Base-by-base conservation (phyloP, 1,284 basidiomycete species). In the Malassezia japonica region DNA sequence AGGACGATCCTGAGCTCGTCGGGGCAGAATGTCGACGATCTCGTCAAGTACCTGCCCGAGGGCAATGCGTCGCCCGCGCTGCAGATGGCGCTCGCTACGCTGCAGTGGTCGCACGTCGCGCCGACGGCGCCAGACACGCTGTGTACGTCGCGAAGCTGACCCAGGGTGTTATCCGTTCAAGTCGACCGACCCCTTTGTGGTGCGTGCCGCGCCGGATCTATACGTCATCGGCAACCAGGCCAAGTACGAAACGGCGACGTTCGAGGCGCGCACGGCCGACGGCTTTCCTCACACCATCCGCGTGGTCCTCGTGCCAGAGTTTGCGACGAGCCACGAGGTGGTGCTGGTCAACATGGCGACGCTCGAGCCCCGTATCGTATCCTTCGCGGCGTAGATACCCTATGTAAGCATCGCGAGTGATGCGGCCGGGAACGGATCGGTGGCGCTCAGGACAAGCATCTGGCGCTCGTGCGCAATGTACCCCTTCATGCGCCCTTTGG, bases 121-220 rank as follows among this genome's bases (percentile, higher is more conserved):
- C 94, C 94, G 0, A 98, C 92, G 1, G 90, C 92, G 12, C 94
- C 94, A 12, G 94, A 99, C 74, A 99, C 94, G 1, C 79, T 99
- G 1, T 96, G 40, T 42, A 42, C 31, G 40, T 79, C 1, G n/a
- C 12, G 31, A 40, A n/a, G 23, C 28, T 27, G 8, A 13, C 20
- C 3, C 45, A 79, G 78, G 90, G 89, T 95, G 92, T 68, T 92
- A 95, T 72, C 94, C 94, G 8, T 96, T 86, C 76, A 83, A 86
- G 45, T 79, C 82, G 32, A 76, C 77, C 8, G 94, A 99, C 72
- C 94, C 94, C 0, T 98, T 99, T 74, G 79, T 95, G 50, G 78
- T 99, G 33, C 73, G 77, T 23, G 79, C 84, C 66, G 83, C 86
- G 7, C 94, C 94, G 8, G 82, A 95, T 70, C 74, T 98, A 28